A percentile compares a stretch with the other conserved stretches of the same genome.
Conservation (phyloP, 2,329 filamentous ascomycete genomes). For the Sporothrix sp. region DNA sequence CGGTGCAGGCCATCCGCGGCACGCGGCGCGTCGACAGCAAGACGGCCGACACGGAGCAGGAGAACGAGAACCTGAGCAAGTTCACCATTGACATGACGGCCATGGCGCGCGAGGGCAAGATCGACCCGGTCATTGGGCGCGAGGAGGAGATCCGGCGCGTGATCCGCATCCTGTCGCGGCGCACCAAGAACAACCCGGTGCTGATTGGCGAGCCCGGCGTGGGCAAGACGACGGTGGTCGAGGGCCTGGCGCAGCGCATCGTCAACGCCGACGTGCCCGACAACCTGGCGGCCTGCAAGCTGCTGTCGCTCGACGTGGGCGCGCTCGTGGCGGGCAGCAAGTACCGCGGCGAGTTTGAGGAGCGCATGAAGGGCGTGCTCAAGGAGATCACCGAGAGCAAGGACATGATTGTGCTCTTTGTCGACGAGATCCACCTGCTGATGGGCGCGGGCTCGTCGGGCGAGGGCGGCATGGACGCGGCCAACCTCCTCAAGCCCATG, state of each 20-base stretch:
- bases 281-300: conserved; percentile 84
- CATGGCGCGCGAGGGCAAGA: conserved; percentile 93
- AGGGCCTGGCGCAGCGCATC: conserved; percentile 89
- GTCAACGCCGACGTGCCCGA: conserved; percentile 95
- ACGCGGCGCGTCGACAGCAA: conserved; percentile 92
- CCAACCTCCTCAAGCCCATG: conserved; percentile 97
- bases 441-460: conserved; percentile 95
- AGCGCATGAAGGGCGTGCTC: conserved; percentile 97
- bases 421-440: conserved; percentile 95
- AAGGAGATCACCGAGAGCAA: conserved; percentile 94
- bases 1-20: conserved; percentile 84
- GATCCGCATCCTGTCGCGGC: conserved; percentile 79
- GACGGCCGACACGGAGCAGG: conserved; percentile 84
- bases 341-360: conserved; percentile 96
- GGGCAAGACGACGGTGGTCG: conserved; percentile 95
- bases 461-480: conserved; percentile 97
- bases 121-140: conserved; percentile 92
- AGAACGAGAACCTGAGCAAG: conserved; percentile 92
- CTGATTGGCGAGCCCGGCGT: conserved; percentile 97
- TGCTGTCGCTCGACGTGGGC: conserved; percentile 91
- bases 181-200: conserved; percentile 98
- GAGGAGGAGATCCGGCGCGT: conserved; percentile 93
- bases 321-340: conserved; percentile 95
- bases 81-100: conserved; percentile 98
- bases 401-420: conserved; percentile 95